Percentiles rank a stretch among this genome's conserved stretches.
phyloP scores from a whole-genome alignment of 345 rosid species.

The Stellera chamaejasme region DNA sequence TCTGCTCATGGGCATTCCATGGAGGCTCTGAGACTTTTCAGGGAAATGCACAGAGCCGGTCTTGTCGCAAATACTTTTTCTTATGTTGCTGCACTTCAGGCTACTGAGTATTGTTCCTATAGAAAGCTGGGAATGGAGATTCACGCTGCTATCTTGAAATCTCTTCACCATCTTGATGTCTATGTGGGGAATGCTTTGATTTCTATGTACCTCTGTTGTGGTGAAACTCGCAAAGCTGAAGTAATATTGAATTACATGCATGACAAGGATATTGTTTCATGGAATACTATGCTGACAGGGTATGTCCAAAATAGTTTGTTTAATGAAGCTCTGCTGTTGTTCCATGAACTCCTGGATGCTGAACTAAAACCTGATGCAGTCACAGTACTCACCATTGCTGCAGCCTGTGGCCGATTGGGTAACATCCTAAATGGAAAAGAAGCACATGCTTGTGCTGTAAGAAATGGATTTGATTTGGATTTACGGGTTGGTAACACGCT shows the following conservation, averaged over 20 bases:
- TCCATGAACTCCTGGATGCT: slow-evolving; percentile 35
- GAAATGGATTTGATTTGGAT: slow-evolving; percentile 42
- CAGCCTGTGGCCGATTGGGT: slow-evolving; percentile 55
- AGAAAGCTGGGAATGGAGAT: slow-evolving; percentile 56
- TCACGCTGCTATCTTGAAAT: slow-evolving; percentile 58
- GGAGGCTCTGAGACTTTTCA: slow-evolving; percentile 53
- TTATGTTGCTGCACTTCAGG: slow-evolving; percentile 61
- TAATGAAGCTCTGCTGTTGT: slow-evolving; percentile 42
- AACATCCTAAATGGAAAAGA: slow-evolving; percentile 62
- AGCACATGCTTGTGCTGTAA: slow-evolving; percentile 64
- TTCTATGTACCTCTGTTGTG: slow-evolving; percentile 55
- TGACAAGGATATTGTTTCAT: slow-evolving; percentile 43
- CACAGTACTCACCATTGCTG: slow-evolving; percentile 37
- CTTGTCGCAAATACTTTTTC: slow-evolving; percentile 42
- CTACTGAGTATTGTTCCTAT: slow-evolving; percentile 36
- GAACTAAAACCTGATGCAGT: slow-evolving; percentile 50
- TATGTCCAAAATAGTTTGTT: slow-evolving; percentile 51
- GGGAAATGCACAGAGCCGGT: slow-evolving; percentile 46
- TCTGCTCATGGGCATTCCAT: slow-evolving; percentile 31
- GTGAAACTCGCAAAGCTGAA: slow-evolving; percentile 40
- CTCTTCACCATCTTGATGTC: slow-evolving; percentile 26
- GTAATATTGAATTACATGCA: slow-evolving; percentile 28
- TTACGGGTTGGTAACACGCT: slow-evolving; percentile 62
- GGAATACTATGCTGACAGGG: slow-evolving; percentile 64
- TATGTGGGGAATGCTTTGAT: slow-evolving; percentile 64